Evolutionary conservation across 192 early-diverging fungal genomes (phyloP).

Genomic region (Pilaira anomala): DNA sequence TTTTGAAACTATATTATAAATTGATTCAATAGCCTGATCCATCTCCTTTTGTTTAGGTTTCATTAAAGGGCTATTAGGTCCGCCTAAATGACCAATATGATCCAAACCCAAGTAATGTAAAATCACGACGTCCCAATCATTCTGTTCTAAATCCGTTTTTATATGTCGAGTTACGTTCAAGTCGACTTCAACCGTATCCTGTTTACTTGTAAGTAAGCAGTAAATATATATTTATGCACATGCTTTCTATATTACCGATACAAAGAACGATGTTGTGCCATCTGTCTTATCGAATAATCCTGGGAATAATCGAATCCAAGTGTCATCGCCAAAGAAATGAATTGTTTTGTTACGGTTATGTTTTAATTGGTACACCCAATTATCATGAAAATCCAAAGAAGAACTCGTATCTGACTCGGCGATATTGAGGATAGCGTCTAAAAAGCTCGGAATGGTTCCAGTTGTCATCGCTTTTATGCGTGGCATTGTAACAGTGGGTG

Average conservation of each 20-base stretch:
- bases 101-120: slow-evolving; percentile 82
- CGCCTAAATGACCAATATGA: slow-evolving; percentile 75
- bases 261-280: slow-evolving; percentile 64
- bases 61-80: slow-evolving; percentile 67
- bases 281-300: slow-evolving; percentile 56
- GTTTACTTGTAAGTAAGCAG: slow-evolving; percentile 49
- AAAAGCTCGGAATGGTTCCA: slow-evolving; percentile 73
- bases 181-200: slow-evolving; percentile 77
- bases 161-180: slow-evolving; percentile 70
- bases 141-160: slow-evolving; percentile 46
- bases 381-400: slow-evolving; percentile 61
- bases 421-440: slow-evolving; percentile 81
- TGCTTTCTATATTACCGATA: slow-evolving; percentile 57
- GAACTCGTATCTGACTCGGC: slow-evolving; percentile 69
- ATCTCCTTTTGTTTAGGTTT: slow-evolving; percentile 72
- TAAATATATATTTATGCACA: slow-evolving; percentile 21
- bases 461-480: slow-evolving; percentile 80
- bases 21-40: slow-evolving; percentile 59
- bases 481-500: slow-evolving; percentile 80
- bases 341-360: slow-evolving; percentile 49
- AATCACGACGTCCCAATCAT: slow-evolving; percentile 69
- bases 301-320: slow-evolving; percentile 90
- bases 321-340: slow-evolving; percentile 92
- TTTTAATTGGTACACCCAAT: slow-evolving; percentile 66
- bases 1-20: slow-evolving; percentile 46